phyloP scores from a whole-genome alignment of 179 eudicot species.

The Sideroxylon spinosum region DNA sequence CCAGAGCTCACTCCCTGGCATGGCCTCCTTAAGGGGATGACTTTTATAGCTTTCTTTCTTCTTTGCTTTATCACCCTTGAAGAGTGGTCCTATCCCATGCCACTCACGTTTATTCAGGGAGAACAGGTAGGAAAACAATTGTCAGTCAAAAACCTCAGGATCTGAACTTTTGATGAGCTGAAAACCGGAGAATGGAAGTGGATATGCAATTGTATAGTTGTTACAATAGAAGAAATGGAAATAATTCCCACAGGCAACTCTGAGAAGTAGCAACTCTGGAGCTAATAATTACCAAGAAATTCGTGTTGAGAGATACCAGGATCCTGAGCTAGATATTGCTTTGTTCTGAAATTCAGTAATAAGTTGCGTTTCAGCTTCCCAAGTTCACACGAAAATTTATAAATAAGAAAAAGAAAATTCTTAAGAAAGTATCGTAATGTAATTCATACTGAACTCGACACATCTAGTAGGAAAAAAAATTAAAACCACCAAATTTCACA shows the following conservation, averaged over 20 bases:
- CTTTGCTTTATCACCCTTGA: conserved; percentile 25
- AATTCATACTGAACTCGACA: too few species aligned
- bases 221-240: neutral
- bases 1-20: conserved; percentile 66
- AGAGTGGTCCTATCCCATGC: conserved; percentile 23
- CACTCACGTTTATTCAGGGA: conserved; percentile 31
- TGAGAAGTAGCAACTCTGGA: neutral
- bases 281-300: neutral
- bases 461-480: neutral
- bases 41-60: conserved; percentile 39
- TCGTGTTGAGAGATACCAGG: neutral
- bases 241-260: conserved; percentile 4
- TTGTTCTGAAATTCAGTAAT: conserved; percentile 8
- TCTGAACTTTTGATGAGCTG: neutral
- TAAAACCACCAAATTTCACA: neutral
- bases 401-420: neutral
- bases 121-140: neutral
- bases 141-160: neutral
- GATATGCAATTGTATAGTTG: neutral
- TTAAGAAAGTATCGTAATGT: neutral
- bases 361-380: neutral
- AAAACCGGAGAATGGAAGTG: neutral
- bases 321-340: neutral
- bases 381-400: neutral
- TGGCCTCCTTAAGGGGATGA: conserved; percentile 41